phyloP scores from a whole-genome alignment of 768 basidiomycete genomes.

The Lentinus brumalis region DNA sequence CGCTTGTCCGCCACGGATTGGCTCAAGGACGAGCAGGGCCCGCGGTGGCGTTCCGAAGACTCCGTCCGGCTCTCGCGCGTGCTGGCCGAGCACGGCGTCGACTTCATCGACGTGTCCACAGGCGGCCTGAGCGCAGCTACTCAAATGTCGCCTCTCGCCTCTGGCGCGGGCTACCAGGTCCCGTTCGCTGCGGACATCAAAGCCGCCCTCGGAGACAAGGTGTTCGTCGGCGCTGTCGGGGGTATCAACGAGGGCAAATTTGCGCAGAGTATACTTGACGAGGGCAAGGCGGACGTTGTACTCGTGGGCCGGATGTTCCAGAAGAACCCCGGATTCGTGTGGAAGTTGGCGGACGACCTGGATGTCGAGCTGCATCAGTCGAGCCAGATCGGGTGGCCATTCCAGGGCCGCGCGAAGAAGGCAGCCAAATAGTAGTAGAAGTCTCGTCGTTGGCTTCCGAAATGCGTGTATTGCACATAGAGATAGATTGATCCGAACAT shows the following conservation, averaged over 20 bases:
- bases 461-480: too few relatives aligned
- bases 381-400: conserved; percentile 52
- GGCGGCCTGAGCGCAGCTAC: conserved; percentile 57
- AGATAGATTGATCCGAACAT: too few relatives aligned
- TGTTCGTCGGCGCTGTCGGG: conserved; percentile 55
- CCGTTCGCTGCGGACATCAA: conserved; percentile 38
- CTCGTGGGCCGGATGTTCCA: conserved; percentile 42
- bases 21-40: too few relatives aligned
- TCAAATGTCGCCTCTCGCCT: conserved; percentile 30
- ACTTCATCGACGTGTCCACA: conserved; percentile 70
- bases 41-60: too few relatives aligned
- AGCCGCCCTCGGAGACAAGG: conserved; percentile 41
- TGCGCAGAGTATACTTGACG: conserved; percentile 59
- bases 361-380: conserved; percentile 49
- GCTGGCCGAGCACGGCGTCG: conserved; percentile 66
- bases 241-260: conserved; percentile 57
- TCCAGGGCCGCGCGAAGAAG: too few relatives aligned
- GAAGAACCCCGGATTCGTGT: conserved; percentile 51
- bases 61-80: conserved; percentile 32
- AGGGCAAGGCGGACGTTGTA: conserved; percentile 56
- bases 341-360: conserved; percentile 52
- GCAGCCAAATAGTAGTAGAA: too few relatives aligned
- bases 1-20: conserved; percentile 24
- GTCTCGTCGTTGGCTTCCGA: too few relatives aligned
- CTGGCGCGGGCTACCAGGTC: conserved; percentile 38